Base-by-base conservation (phyloP, 176 grass and related monocot genomes). In the Carex parvula region DNA sequence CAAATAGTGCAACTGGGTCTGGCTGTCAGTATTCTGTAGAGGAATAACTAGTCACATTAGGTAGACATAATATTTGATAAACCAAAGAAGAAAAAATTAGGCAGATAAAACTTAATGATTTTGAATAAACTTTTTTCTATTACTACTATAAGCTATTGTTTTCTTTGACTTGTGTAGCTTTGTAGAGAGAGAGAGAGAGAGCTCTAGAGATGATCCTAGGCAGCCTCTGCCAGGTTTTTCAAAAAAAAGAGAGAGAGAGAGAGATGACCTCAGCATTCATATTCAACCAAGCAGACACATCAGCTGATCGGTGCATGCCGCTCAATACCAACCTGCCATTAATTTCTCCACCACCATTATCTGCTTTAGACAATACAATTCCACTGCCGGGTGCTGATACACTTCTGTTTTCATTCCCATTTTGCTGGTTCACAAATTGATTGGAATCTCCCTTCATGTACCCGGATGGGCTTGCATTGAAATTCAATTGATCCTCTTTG, bases 1-100 rank as follows among this genome's bases (percentile, higher is more conserved):
- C 56, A 99, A 80, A 81, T 89, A 86, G 50, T 90, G 72, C 63
- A 98, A 87, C 85, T 88, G 89, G 75, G 60, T 72, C 89, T 20
- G 46, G 60, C 15, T 64, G 56, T 85, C 81, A 83, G 61, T 56
- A 60, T 52, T 30, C 83, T 84, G 88, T 84, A 78, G 7, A 63
- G 54, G 41, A 76, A 83, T 11, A 70, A 63, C 83, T 93, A 76
- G 33, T 26, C 55, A 80, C 9, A 81, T 68, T 4, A 55, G 13
- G 56, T 80, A 60, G 56, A 20, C 55, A 9, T 48, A 30, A 17
- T 22, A 13, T n/a, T 44, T 26, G 15, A 82, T 50, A 64, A 82
- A 63, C 35, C 33, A 82, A 15, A 65, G n/a, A 20, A 62, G 57
- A 17, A 63, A 56, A 2, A 70, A 0, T 3, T 8, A 30, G 73